Evolutionary conservation across 2,329 filamentous ascomycete species (phyloP).

Genomic region (Grosmannia huntii): DNA sequence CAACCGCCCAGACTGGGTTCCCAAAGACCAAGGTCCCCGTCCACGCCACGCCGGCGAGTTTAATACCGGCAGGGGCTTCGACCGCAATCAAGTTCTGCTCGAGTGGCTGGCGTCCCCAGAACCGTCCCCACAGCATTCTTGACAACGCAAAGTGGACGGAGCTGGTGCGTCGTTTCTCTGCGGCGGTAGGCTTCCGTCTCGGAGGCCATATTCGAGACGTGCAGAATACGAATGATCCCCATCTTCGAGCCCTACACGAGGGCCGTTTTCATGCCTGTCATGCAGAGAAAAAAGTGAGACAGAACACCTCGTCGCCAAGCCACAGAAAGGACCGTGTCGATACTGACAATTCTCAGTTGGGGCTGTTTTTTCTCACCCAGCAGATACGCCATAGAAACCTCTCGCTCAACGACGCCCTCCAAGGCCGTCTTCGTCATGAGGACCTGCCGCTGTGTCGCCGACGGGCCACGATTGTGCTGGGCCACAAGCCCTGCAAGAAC

Average conservation of each 20-base stretch:
- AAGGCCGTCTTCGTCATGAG: background rate
- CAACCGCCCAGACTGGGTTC: background rate
- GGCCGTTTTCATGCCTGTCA: constrained; percentile 9
- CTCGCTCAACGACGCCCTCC: constrained; percentile 1
- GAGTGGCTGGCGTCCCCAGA: constrained; percentile 6
- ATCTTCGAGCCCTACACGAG: background rate
- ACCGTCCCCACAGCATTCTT: background rate
- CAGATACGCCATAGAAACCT: constrained; percentile 1
- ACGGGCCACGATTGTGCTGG: constrained; percentile 5
- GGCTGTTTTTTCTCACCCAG: constrained; percentile 4
- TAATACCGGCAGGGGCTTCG: background rate
- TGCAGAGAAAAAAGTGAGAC: constrained; percentile 10
- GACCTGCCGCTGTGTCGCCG: background rate
- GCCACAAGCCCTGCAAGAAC: constrained; percentile 10
- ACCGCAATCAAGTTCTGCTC: constrained; percentile 2
- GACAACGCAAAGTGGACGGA: constrained; percentile 6
- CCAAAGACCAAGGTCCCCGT: fast-evolving
- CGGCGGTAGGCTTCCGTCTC: background rate
- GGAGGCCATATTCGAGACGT: constrained; percentile 4
- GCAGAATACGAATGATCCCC: background rate
- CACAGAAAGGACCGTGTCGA: background rate
- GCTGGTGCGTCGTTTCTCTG: constrained; percentile 1
- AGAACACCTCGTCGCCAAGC: no score
- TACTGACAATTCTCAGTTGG: constrained; percentile 2
- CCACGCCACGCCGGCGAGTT: constrained; percentile 7